These are phyloP conservation scores for Spathaspora girioi DNA, from an alignment of 805 yeast genomes.

Conservation along the genomic window DNA sequence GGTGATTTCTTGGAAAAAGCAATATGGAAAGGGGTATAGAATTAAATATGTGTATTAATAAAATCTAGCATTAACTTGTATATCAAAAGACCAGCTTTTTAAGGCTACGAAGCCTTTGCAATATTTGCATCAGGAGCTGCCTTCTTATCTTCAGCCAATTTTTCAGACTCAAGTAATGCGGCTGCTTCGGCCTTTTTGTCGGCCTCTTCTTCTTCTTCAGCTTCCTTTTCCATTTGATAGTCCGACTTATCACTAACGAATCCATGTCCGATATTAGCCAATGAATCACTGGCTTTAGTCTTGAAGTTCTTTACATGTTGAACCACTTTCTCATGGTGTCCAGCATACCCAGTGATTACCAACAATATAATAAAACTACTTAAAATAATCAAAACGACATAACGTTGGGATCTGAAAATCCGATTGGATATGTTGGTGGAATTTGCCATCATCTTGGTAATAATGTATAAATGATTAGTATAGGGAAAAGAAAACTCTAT, in stretches of 20 bases:
- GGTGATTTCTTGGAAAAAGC: slow-evolving; percentile 67
- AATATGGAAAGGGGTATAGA: slow-evolving; percentile 58
- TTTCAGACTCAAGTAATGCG: slow-evolving; percentile 4
- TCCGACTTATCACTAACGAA: not conserved
- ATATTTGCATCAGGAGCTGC: not conserved
- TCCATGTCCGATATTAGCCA: not conserved
- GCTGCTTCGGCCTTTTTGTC: slow-evolving; percentile 6
- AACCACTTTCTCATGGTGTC: slow-evolving; percentile 18
- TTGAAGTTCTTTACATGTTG: not conserved
- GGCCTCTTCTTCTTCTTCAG: slow-evolving; percentile 2
- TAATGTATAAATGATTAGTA: not conserved
- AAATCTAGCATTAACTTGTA: too few species aligned
- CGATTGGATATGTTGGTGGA: slow-evolving; percentile 25
- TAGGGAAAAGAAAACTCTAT: not conserved
- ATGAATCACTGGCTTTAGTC: slow-evolving; percentile 4
- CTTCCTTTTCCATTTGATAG: slow-evolving; percentile 1
- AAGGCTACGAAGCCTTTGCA: not conserved
- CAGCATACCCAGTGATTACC: slow-evolving; percentile 24
- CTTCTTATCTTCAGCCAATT: slow-evolving; percentile 1
- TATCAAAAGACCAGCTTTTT: too few species aligned
- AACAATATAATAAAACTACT: slow-evolving; percentile 21
- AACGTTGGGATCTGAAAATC: slow-evolving; percentile 30
- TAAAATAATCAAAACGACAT: slow-evolving; percentile 20
- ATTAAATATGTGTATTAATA: not conserved
- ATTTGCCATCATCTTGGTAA: slow-evolving; percentile 14